These are phyloP conservation scores for Salix arbutifolia DNA, from an alignment of 345 rosid genomes.

Conservation along the genomic window DNA sequence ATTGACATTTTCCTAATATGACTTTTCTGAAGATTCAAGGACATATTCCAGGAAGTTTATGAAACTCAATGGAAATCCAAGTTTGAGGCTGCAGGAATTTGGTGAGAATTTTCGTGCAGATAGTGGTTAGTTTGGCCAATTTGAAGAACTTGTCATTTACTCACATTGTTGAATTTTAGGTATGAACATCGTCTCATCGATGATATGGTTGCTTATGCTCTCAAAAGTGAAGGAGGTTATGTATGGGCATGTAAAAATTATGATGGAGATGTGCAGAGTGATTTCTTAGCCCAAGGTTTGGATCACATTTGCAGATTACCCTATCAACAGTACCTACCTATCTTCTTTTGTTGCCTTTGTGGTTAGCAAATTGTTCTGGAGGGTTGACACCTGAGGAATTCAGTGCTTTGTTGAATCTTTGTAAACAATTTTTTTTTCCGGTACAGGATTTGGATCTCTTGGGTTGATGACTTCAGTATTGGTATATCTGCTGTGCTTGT, in stretches of 20 bases:
- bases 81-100: constrained; percentile 86
- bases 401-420: background rate
- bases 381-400: background rate
- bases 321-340: background rate
- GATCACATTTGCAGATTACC: background rate
- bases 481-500: constrained; percentile 38
- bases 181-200: constrained; percentile 98
- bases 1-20: background rate
- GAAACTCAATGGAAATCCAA: constrained; percentile 74
- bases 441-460: constrained; percentile 89
- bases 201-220: constrained; percentile 98
- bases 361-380: background rate
- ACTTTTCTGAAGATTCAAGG: constrained; percentile 68
- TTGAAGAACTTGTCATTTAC: constrained; percentile 7
- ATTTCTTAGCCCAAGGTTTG: constrained; percentile 95
- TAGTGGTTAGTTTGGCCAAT: constrained; percentile 13
- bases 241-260: constrained; percentile 99
- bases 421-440: background rate
- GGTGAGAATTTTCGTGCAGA: constrained; percentile 42
- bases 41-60: constrained; percentile 95
- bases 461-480: constrained; percentile 95
- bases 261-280: constrained; percentile 99
- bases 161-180: constrained; percentile 39
- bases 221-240: constrained; percentile 94
- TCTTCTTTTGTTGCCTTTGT: background rate